Evolutionary conservation across 495 filamentous ascomycete genomes (phyloP).

Genomic region (Cladorrhinum samala): DNA sequence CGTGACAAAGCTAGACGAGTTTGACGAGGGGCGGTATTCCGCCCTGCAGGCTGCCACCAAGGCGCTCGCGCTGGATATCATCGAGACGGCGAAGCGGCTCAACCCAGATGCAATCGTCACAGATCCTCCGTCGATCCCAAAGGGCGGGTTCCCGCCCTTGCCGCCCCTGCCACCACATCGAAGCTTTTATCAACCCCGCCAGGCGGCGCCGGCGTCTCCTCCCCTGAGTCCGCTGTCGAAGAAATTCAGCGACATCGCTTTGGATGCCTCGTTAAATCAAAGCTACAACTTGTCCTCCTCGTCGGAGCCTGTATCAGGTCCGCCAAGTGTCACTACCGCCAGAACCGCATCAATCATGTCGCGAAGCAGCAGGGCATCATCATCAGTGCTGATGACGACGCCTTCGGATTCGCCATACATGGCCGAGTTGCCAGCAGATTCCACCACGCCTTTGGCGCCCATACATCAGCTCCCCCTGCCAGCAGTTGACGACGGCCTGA

Average conservation of each 20-base stretch:
- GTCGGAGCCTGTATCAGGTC: background rate
- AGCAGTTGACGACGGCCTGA: background rate
- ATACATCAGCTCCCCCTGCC: background rate
- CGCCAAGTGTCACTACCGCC: background rate
- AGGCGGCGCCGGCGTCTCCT: background rate
- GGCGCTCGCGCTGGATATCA: conserved; percentile 31
- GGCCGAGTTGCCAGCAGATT: background rate
- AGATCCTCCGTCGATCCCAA: conserved; percentile 4
- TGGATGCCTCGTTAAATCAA: background rate
- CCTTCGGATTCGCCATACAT: background rate
- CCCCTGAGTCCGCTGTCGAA: conserved; percentile 3
- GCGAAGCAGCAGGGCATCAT: background rate
- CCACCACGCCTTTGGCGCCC: background rate
- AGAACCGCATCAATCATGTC: background rate
- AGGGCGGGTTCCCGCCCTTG: conserved; percentile 19
- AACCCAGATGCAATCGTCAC: conserved; percentile 15
- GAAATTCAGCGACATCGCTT: background rate
- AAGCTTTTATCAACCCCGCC: background rate
- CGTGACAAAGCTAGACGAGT: conserved; percentile 28
- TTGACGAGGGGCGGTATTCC: conserved; percentile 24
- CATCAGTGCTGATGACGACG: background rate
- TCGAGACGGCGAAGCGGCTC: conserved; percentile 30
- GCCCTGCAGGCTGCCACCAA: conserved; percentile 32
- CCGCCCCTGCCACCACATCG: conserved; percentile 18
- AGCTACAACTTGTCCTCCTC: background rate